Conservation (phyloP, 2,329 filamentous ascomycete genomes). For the Grosmannia serpens region DNA sequence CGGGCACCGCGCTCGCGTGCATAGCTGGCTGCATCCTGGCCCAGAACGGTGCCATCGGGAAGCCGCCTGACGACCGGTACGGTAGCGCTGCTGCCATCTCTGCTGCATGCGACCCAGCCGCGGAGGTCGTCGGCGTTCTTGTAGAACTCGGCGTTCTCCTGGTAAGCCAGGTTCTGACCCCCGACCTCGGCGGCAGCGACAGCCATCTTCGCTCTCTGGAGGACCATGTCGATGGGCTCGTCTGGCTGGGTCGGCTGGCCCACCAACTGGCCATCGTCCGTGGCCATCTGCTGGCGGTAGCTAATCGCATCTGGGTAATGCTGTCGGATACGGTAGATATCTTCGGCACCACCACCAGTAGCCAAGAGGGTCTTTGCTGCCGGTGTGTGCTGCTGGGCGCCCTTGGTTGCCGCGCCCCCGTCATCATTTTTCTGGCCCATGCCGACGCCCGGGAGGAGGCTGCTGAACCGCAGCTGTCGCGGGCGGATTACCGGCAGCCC, state of each 20-base stretch:
- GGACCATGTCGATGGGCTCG: not conserved
- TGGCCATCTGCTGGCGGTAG: constrained; percentile 1
- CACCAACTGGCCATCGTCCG: not conserved
- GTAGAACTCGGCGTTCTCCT: constrained; percentile 24
- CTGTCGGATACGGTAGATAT: not conserved
- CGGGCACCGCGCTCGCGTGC: constrained; percentile 28
- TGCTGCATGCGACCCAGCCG: constrained; percentile 11
- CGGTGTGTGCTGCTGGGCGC: not conserved
- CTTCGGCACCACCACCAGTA: not conserved
- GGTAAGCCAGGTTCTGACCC: constrained; percentile 20
- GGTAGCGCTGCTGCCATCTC: not conserved
- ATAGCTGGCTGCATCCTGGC: constrained; percentile 13
- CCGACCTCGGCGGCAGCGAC: not conserved
- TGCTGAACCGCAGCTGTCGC: not conserved
- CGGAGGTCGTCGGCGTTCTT: not conserved
- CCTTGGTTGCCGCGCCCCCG: not conserved
- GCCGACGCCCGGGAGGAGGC: not conserved
- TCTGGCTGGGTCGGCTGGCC: not conserved
- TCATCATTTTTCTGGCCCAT: not conserved
- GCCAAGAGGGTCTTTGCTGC: not conserved
- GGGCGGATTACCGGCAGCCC: not conserved
- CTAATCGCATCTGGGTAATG: not conserved
- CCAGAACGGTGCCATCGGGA: constrained; percentile 14
- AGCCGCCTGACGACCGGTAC: not conserved
- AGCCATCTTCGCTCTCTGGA: not conserved